Evolutionary conservation across 306 rosid genomes (phyloP).

Genomic region (Castanea crenata): DNA sequence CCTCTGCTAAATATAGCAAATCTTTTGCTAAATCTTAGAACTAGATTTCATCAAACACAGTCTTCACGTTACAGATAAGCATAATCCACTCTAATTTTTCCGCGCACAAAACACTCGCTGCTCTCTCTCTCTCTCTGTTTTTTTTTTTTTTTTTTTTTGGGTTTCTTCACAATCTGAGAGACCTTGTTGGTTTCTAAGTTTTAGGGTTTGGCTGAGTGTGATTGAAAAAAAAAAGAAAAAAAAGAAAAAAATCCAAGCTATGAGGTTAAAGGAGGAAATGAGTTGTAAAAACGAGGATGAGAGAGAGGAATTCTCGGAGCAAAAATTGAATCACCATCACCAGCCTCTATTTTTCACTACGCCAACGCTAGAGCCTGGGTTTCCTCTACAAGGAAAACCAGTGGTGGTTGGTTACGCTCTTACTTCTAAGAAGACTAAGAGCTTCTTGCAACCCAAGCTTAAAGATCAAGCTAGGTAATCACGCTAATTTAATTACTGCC

Average conservation of each 20-base stretch:
- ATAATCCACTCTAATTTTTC: no score
- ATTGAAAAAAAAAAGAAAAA: no score
- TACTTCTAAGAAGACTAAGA: constrained; percentile 87
- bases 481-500: neutral
- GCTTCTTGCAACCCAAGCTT: constrained; percentile 89
- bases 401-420: constrained; percentile 90
- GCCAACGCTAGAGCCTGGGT: constrained; percentile 2
- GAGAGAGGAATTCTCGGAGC: neutral
- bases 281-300: constrained; percentile 32
- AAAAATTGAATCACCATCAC: constrained; percentile 3
- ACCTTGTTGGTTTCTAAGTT: no score
- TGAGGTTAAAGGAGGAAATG: constrained; percentile 55
- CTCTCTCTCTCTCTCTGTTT: no score
- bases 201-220: no score
- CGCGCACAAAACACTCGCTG: no score
- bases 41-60: no score
- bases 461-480: constrained; percentile 83
- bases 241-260: neutral
- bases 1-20: no score
- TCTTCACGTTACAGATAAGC: no score
- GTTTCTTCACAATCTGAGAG: no score
- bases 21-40: no score
- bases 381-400: constrained; percentile 40
- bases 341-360: constrained; percentile 1
- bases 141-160: no score